These are phyloP conservation scores for Kwoniella europaea DNA, from an alignment of 768 basidiomycete species.

Conservation along the genomic window DNA sequence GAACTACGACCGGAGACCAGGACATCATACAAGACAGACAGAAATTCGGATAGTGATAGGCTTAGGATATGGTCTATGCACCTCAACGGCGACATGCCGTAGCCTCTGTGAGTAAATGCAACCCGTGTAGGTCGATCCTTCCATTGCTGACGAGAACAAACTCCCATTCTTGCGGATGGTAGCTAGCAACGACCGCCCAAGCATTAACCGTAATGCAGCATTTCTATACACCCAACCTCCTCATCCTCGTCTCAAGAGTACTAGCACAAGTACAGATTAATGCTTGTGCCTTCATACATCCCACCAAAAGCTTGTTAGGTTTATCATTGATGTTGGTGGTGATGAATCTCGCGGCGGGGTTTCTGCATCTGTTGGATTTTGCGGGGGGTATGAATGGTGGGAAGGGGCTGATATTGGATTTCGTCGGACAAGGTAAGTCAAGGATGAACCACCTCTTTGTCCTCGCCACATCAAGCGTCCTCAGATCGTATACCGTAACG, in stretches of 20 bases:
- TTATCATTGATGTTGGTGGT: conserved; percentile 34
- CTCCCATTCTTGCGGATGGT: not conserved
- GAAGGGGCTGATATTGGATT: conserved; percentile 47
- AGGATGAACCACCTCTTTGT: not conserved
- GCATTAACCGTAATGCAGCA: conserved; percentile 43
- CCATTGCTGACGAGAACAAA: not conserved
- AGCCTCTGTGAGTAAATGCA: conserved; percentile 32
- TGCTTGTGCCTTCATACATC: conserved; percentile 35
- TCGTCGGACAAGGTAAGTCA: conserved; percentile 48
- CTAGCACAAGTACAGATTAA: conserved; percentile 42
- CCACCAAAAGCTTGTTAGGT: conserved; percentile 34
- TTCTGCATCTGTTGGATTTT: conserved; percentile 44
- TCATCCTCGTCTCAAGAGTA: conserved; percentile 41
- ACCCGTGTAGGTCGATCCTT: not conserved
- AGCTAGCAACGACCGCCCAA: conserved; percentile 40
- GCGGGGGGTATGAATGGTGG: conserved; percentile 31
- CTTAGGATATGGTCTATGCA: conserved; percentile 41
- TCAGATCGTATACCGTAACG: no score
- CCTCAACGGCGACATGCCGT: conserved; percentile 51
- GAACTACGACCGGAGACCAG: no score
- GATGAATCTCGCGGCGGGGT: conserved; percentile 34
- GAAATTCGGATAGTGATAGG: not conserved
- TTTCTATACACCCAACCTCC: conserved; percentile 44
- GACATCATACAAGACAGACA: not conserved
- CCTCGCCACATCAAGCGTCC: no score